Evolutionary conservation across 129 eudicot genomes (phyloP).

Genomic region (Gnaphalium uliginosum): DNA sequence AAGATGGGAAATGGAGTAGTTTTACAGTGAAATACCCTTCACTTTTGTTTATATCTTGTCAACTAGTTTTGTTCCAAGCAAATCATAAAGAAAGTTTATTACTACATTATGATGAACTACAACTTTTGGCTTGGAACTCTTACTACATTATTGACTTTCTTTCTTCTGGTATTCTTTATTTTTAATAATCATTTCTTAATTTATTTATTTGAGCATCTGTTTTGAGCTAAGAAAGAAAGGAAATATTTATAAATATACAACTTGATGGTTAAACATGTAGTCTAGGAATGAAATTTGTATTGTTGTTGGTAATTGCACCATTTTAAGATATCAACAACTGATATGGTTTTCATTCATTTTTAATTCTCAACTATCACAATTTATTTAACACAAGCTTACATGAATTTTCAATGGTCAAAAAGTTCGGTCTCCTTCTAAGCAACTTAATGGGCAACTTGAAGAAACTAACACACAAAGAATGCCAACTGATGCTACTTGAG

Average conservation of each 20-base stretch:
- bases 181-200: neutral
- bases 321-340: no score
- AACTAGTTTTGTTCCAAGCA: neutral
- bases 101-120: no score
- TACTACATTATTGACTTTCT: neutral
- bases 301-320: neutral
- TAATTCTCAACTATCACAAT: neutral
- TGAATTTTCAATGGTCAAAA: neutral
- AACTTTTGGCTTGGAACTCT: neutral
- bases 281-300: no score
- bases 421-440: neutral
- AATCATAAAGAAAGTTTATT: neutral
- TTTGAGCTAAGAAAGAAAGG: neutral
- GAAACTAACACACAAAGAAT: neutral
- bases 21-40: neutral
- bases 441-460: neutral
- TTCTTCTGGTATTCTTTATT: neutral
- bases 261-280: neutral
- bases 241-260: no score
- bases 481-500: neutral
- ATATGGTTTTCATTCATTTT: no score
- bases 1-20: slow-evolving; percentile 11
- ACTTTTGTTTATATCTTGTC: neutral
- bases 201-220: neutral
- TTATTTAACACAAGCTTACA: neutral